Percentiles rank a stretch among this genome's conserved stretches.
These are phyloP conservation scores for Microsporum canis DNA, from an alignment of 2,329 filamentous ascomycete species.

Conservation along the genomic window DNA sequence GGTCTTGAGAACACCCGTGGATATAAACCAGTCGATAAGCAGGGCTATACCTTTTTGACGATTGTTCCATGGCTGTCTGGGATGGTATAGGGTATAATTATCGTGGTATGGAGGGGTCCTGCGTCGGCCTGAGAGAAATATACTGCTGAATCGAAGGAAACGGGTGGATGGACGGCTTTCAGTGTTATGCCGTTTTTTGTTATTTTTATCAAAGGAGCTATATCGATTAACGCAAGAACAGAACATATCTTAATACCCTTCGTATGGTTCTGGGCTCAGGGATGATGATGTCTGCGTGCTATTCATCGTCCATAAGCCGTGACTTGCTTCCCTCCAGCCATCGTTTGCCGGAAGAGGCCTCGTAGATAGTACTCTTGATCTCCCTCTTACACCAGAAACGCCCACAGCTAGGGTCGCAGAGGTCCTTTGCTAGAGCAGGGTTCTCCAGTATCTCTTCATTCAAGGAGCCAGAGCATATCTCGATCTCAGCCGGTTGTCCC, in stretches of 20 bases:
- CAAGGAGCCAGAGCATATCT: not conserved
- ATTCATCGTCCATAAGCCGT: not conserved
- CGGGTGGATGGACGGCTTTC: no score
- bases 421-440: not conserved
- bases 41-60: not conserved
- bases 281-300: not conserved
- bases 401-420: not conserved
- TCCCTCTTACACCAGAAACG: not conserved
- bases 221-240: no score
- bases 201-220: no score
- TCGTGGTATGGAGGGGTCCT: no score
- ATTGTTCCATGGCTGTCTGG: not conserved
- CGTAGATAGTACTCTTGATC: not conserved
- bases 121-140: no score
- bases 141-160: no score
- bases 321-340: not conserved
- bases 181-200: no score
- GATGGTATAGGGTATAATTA: not conserved
- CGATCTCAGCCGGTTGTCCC: not conserved
- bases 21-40: not conserved
- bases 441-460: not conserved
- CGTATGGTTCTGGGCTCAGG: not conserved
- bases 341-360: not conserved
- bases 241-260: no score
- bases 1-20: not conserved